phyloP scores from a whole-genome alignment of 2,329 filamentous ascomycete species.

The Talaromyces marneffei region DNA sequence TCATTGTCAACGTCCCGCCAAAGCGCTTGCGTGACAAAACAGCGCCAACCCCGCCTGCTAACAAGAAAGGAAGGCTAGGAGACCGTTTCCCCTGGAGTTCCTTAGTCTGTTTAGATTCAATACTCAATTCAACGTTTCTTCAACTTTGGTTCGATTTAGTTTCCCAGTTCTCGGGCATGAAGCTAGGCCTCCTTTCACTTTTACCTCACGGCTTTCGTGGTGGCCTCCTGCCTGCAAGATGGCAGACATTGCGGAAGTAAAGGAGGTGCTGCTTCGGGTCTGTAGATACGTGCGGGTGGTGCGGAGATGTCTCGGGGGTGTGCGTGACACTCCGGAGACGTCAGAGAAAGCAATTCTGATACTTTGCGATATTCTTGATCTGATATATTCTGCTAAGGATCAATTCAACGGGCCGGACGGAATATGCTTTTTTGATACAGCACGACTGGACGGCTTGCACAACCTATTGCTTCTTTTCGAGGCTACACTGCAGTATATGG shows the following conservation, averaged over 20 bases:
- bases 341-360: slow-evolving; percentile 20
- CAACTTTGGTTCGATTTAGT: not conserved
- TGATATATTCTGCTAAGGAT: slow-evolving; percentile 22
- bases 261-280: slow-evolving; percentile 17
- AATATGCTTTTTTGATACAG: slow-evolving; percentile 20
- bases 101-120: too few relatives aligned
- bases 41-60: slow-evolving; percentile 5
- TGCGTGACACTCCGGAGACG: slow-evolving; percentile 23
- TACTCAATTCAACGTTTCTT: not conserved
- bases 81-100: not conserved
- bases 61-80: not conserved
- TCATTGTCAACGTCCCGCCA: not conserved
- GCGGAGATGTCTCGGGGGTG: slow-evolving; percentile 21
- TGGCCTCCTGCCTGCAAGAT: slow-evolving; percentile 9
- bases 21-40: not conserved
- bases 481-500: slow-evolving; percentile 22
- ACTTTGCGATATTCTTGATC: slow-evolving; percentile 22
- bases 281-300: slow-evolving; percentile 19
- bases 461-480: slow-evolving; percentile 23
- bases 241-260: slow-evolving; percentile 14
- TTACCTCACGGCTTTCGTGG: too few relatives aligned
- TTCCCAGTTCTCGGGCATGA: too few relatives aligned
- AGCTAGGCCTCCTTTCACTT: too few relatives aligned
- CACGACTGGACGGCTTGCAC: slow-evolving; percentile 18
- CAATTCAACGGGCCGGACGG: slow-evolving; percentile 21